A percentile compares a stretch with the other conserved stretches of the same genome.
These are phyloP conservation scores for Phytopythium aichiense DNA, from an alignment of 352 stramenopile genomes.

Conservation along the genomic window DNA sequence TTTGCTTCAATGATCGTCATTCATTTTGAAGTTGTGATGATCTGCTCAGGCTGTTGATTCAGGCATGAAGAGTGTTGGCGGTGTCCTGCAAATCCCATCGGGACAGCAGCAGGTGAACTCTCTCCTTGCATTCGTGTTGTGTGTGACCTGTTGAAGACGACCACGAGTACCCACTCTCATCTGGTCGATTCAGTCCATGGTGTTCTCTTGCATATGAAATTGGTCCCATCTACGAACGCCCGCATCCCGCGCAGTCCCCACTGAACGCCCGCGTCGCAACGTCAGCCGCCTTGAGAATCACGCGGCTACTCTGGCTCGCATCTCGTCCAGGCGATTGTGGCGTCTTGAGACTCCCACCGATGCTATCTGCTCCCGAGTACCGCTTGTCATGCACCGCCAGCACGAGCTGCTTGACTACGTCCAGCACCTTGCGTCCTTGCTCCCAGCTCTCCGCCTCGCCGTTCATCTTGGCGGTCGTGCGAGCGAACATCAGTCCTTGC, in stretches of 20 bases:
- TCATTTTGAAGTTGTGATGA: neutral
- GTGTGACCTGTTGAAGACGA: no score
- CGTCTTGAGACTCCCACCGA: no score
- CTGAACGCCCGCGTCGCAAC: neutral
- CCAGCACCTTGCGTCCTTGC: conserved; percentile 30
- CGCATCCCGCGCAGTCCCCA: neutral
- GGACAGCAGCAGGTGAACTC: no score
- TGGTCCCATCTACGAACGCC: neutral
- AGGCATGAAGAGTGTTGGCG: neutral
- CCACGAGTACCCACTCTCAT: no score
- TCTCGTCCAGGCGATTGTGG: neutral
- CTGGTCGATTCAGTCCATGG: no score
- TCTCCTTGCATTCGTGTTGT: no score
- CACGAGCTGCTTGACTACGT: conserved; percentile 54
- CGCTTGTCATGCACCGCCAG: conserved; percentile 46
- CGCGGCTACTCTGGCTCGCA: neutral
- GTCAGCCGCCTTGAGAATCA: neutral
- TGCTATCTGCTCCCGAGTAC: neutral
- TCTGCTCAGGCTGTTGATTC: neutral
- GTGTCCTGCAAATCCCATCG: no score
- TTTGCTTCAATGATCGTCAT: neutral
- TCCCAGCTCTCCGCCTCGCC: conserved; percentile 51
- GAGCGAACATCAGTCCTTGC: conserved; percentile 56
- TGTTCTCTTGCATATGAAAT: neutral
- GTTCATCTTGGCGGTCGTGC: conserved; percentile 68